phyloP scores from a whole-genome alignment of 2,329 filamentous ascomycete species.

The Eurotiales sp. region DNA sequence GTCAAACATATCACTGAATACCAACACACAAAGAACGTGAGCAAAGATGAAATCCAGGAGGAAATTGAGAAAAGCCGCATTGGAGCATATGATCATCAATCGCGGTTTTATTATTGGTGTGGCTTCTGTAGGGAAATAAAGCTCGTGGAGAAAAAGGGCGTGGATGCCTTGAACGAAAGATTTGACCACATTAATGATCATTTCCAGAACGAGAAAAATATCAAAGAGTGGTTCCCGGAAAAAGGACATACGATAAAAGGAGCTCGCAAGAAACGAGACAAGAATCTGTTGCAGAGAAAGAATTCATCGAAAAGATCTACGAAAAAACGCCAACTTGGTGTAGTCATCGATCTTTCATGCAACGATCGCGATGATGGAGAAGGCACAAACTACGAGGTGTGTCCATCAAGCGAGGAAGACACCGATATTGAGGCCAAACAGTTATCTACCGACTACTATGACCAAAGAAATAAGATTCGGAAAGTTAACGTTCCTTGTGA shows the following conservation, averaged over 20 bases:
- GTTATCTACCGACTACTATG: neutral
- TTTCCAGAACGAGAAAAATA: constrained; percentile 35
- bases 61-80: constrained; percentile 52
- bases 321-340: too few species aligned
- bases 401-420: constrained; percentile 1
- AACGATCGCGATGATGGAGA: neutral
- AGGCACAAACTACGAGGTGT: neutral
- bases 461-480: neutral
- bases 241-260: constrained; percentile 23
- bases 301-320: too few species aligned
- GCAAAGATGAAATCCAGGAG: constrained; percentile 26
- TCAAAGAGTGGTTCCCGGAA: constrained; percentile 31
- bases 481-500: neutral
- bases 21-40: constrained; percentile 43
- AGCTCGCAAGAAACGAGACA: constrained; percentile 13
- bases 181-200: constrained; percentile 71
- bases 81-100: constrained; percentile 57
- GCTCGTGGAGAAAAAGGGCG: constrained; percentile 44
- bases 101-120: constrained; percentile 70
- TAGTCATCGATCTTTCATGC: neutral
- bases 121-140: constrained; percentile 69
- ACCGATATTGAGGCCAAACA: neutral
- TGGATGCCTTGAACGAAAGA: constrained; percentile 57
- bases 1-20: constrained; percentile 54
- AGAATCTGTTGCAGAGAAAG: too few species aligned